Evolutionary conservation across 768 basidiomycete species (phyloP).

Genomic region (Tylopilus felleus): DNA sequence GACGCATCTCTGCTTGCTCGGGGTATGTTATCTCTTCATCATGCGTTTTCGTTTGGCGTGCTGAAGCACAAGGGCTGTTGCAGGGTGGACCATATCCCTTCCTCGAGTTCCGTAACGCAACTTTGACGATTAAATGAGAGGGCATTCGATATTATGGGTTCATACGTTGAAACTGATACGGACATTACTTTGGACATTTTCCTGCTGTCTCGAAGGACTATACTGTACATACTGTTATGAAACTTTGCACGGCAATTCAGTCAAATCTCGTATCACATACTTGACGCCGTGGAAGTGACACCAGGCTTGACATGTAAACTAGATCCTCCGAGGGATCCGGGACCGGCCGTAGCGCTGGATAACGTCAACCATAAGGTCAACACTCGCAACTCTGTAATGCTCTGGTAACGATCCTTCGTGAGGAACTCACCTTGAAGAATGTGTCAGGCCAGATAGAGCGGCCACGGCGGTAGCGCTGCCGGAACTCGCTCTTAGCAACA

Average conservation of each 20-base stretch:
- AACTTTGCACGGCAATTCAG: too few species aligned
- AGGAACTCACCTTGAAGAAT: too few species aligned
- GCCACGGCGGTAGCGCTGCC: too few species aligned
- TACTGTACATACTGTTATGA: background rate
- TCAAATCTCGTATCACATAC: background rate
- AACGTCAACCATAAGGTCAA: too few species aligned
- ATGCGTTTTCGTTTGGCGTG: background rate
- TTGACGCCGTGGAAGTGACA: too few species aligned
- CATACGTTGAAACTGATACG: background rate
- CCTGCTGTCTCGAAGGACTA: background rate
- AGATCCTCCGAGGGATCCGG: too few species aligned
- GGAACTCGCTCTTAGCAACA: too few species aligned
- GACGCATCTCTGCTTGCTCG: conserved; percentile 30
- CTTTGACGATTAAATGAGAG: conserved; percentile 19
- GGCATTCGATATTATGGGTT: background rate
- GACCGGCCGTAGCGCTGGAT: too few species aligned
- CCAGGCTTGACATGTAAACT: too few species aligned
- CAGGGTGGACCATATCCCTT: conserved; percentile 26
- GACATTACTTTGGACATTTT: background rate
- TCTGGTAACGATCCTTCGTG: too few species aligned
- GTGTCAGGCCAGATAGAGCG: too few species aligned
- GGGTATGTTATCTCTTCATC: conserved; percentile 14
- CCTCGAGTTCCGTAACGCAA: conserved; percentile 28
- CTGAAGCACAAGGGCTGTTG: background rate
- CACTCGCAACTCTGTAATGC: too few species aligned